Percentiles rank a stretch among this genome's conserved stretches.
Evolutionary conservation across 305 asterid genomes (phyloP).

Genomic region (Fraxinus albicans): DNA sequence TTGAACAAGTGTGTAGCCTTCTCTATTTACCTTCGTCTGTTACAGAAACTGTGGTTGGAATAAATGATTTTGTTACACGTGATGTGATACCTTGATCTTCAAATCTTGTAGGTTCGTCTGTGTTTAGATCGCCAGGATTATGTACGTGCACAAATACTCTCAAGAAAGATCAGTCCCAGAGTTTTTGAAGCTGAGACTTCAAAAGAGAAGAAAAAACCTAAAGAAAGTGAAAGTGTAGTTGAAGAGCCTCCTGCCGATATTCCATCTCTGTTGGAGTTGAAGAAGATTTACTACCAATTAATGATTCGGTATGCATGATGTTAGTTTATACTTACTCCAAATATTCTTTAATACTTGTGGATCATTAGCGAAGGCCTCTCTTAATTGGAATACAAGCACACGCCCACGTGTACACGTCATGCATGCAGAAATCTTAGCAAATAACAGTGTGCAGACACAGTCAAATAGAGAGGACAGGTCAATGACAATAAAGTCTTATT

Average conservation of each 20-base stretch:
- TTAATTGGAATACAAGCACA: neutral
- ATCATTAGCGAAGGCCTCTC: neutral
- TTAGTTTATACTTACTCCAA: neutral
- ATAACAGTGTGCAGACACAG: neutral
- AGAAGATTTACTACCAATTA: conserved; percentile 77
- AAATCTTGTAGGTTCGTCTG: conserved; percentile 66
- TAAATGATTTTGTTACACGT: conserved; percentile 20
- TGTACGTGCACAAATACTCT: conserved; percentile 96
- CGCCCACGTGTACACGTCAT: neutral
- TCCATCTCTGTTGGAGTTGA: conserved; percentile 83
- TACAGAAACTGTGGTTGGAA: conserved; percentile 5
- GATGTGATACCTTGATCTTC: conserved; percentile 11
- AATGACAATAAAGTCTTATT: neutral
- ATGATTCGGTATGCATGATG: conserved; percentile 68
- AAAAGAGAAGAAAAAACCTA: conserved; percentile 86
- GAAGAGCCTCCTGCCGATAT: conserved; percentile 94
- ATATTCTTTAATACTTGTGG: neutral
- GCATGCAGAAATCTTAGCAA: neutral
- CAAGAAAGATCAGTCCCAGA: conserved; percentile 90
- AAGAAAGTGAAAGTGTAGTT: conserved; percentile 78
- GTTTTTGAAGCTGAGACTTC: conserved; percentile 87
- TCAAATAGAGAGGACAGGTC: neutral
- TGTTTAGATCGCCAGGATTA: conserved; percentile 90
- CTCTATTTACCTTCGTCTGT: neutral
- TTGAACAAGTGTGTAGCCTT: conserved; percentile 65